A percentile compares a stretch with the other conserved stretches of the same genome.
These are phyloP conservation scores for Logfia minima DNA, from an alignment of 129 eudicot species.

Conservation along the genomic window DNA sequence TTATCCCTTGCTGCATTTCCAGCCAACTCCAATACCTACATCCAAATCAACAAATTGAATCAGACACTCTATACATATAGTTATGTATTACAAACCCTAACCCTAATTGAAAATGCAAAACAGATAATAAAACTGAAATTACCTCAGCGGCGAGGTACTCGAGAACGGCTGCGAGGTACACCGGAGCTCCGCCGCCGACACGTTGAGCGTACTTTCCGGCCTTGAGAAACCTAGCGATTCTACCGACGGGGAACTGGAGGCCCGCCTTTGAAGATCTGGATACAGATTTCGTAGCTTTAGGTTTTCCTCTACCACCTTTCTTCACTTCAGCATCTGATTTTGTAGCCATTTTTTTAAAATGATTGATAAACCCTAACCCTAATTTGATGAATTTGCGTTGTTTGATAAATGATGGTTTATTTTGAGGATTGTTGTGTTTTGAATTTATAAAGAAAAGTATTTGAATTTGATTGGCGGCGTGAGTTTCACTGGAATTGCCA, in stretches of 20 bases:
- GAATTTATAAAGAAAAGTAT: slow-evolving; percentile 6
- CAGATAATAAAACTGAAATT: not conserved
- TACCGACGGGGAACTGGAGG: slow-evolving; percentile 19
- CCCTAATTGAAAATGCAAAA: not conserved
- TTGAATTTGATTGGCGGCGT: slow-evolving; percentile 5
- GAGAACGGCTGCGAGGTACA: slow-evolving; percentile 16
- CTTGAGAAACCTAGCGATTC: slow-evolving; percentile 15
- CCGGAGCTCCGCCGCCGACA: slow-evolving; percentile 18
- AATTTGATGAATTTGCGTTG: not conserved
- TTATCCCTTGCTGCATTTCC: slow-evolving; percentile 17
- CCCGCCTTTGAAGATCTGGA: slow-evolving; percentile 24
- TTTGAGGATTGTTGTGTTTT: not conserved
- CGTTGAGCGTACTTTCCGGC: slow-evolving; percentile 19
- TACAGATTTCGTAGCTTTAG: slow-evolving; percentile 4
- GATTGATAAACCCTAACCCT: slow-evolving; percentile 6
- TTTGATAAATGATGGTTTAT: not conserved
- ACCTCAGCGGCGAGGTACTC: slow-evolving; percentile 24
- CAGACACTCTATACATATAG: not conserved
- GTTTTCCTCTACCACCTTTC: slow-evolving; percentile 26
- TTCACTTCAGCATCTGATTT: slow-evolving; percentile 10
- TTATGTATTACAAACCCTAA: not conserved
- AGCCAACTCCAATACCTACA: slow-evolving; percentile 12
- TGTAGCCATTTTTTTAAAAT: not conserved
- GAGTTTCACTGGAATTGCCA: not conserved
- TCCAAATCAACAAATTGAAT: not conserved